phyloP scores from a whole-genome alignment of 768 basidiomycete genomes.

The Cyclocybe cylindracea region DNA sequence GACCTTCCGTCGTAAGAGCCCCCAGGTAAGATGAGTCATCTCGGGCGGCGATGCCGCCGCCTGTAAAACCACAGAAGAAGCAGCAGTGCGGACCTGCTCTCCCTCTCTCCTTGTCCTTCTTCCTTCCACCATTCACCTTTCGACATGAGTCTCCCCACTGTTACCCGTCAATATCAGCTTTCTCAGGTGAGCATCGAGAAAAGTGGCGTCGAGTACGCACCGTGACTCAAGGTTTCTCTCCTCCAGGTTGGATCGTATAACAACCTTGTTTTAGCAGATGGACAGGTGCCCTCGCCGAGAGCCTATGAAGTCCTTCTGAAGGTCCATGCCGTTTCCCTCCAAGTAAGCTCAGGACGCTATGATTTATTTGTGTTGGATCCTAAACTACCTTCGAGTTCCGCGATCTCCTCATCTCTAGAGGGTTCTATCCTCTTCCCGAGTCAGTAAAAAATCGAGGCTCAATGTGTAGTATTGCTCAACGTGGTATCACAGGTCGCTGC shows the following conservation, averaged over 20 bases:
- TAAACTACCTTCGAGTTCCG: slow-evolving; percentile 39
- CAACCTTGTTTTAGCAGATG: slow-evolving; percentile 24
- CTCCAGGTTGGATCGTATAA: slow-evolving; percentile 21
- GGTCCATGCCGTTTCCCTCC: slow-evolving; percentile 56
- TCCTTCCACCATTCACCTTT: no score
- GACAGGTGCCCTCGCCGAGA: slow-evolving; percentile 30
- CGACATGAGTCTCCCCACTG: no score
- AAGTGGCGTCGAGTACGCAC: no score
- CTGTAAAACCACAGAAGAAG: no score
- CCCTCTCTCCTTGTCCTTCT: no score
- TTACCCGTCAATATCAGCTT: no score
- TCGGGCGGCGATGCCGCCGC: no score
- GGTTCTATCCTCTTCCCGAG: slow-evolving; percentile 34
- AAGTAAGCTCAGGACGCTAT: slow-evolving; percentile 27
- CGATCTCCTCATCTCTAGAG: slow-evolving; percentile 44
- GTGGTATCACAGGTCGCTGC: neutral
- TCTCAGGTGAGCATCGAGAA: no score
- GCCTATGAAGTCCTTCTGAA: slow-evolving; percentile 56
- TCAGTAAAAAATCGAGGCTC: slow-evolving; percentile 9
- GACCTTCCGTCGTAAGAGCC: no score
- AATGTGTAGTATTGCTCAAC: neutral
- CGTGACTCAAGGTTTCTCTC: no score
- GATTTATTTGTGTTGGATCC: neutral
- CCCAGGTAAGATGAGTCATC: no score
- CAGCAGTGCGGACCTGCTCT: no score